Evolutionary conservation across 805 yeast genomes (phyloP).

Genomic region (Scheffersomyces stipitis): DNA sequence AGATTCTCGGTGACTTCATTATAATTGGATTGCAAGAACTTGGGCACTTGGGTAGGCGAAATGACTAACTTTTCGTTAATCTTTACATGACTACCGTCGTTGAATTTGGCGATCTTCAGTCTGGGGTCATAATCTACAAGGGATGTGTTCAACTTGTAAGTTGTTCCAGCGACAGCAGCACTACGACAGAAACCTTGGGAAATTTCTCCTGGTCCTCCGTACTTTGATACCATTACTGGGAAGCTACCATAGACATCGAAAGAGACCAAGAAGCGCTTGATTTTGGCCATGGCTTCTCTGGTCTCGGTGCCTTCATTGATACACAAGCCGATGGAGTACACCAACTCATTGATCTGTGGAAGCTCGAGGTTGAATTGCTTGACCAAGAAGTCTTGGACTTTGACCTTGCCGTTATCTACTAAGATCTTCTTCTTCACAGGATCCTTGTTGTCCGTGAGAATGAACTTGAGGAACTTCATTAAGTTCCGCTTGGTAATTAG

Average conservation of each 20-base stretch:
- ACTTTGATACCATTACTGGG: slow-evolving; percentile 89
- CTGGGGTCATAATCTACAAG: slow-evolving; percentile 64
- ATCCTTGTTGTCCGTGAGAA: slow-evolving; percentile 57
- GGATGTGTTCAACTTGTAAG: slow-evolving; percentile 77
- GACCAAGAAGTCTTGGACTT: slow-evolving; percentile 59
- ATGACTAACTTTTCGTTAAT: slow-evolving; percentile 79
- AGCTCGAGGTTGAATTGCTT: slow-evolving; percentile 67
- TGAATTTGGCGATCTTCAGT: slow-evolving; percentile 64
- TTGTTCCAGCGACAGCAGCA: slow-evolving; percentile 97
- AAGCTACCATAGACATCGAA: slow-evolving; percentile 92
- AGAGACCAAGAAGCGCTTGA: slow-evolving; percentile 78
- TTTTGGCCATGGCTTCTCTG: slow-evolving; percentile 73
- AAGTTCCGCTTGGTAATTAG: slow-evolving; percentile 75
- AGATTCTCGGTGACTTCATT: slow-evolving; percentile 43
- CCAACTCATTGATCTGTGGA: slow-evolving; percentile 79
- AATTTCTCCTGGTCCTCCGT: slow-evolving; percentile 94
- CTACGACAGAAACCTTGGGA: slow-evolving; percentile 96
- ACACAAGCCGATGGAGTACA: slow-evolving; percentile 83
- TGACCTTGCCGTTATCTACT: slow-evolving; percentile 51
- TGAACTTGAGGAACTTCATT: slow-evolving; percentile 91
- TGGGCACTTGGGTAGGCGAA: slow-evolving; percentile 64
- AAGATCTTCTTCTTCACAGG: slow-evolving; percentile 59
- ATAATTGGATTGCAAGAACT: slow-evolving; percentile 41
- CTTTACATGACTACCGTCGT: slow-evolving; percentile 72
- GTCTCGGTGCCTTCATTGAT: slow-evolving; percentile 60